These are phyloP conservation scores for Rhododendron griersonianum DNA, from an alignment of 148 eudicot genomes.

Conservation along the genomic window DNA sequence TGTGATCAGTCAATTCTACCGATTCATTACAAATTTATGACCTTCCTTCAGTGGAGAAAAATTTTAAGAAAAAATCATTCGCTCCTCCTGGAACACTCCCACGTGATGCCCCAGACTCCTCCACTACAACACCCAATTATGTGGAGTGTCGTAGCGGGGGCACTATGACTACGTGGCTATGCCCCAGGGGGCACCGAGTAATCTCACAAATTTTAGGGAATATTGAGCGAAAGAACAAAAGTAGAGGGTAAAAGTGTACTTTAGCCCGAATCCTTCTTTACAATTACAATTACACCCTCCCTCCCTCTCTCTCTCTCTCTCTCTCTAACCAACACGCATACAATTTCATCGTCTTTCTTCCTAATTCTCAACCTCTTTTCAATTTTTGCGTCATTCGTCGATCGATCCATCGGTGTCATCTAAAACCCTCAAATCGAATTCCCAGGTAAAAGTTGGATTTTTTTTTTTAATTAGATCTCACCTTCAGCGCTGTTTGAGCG, in stretches of 20 bases:
- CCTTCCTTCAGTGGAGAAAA: too few species aligned
- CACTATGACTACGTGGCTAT: background rate
- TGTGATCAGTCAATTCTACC: too few species aligned
- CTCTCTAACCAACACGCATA: background rate
- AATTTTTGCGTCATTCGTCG: background rate
- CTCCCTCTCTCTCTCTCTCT: slow-evolving; percentile 3
- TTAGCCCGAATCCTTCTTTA: background rate
- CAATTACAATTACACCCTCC: background rate
- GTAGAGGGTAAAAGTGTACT: background rate
- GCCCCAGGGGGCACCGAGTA: background rate
- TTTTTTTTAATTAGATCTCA: background rate
- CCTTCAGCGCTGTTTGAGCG: background rate
- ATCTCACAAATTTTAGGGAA: background rate
- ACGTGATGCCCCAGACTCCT: too few species aligned
- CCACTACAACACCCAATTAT: too few species aligned
- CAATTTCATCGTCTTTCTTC: background rate
- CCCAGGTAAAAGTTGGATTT: background rate
- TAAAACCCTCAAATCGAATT: background rate
- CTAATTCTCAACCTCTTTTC: background rate
- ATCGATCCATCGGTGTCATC: slow-evolving; percentile 1
- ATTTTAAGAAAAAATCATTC: too few species aligned
- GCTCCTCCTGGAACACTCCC: too few species aligned
- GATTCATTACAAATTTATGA: too few species aligned
- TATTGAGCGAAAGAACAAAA: background rate
- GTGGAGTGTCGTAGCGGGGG: background rate